Base-by-base conservation (phyloP, 345 rosid species). In the Syzygium grande region DNA sequence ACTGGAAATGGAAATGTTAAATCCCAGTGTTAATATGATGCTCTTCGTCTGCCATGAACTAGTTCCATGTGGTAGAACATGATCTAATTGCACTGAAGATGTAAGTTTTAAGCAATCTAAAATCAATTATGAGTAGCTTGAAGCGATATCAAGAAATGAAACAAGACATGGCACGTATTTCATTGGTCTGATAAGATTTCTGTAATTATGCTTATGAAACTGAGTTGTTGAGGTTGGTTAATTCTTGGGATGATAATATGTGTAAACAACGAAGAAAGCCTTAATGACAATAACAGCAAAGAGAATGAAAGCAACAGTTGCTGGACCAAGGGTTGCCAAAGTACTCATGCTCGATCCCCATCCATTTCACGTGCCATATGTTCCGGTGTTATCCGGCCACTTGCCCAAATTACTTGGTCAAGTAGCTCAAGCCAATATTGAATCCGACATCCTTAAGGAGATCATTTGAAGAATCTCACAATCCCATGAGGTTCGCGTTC, bases 111-210 rank as follows among this genome's bases (percentile, higher is more conserved):
- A 41, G 41, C 43, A 41, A 41, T n/a, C 17, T 12, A 61, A 15
- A 41, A 4, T 11, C 13, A 5, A n/a, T n/a, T 25, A 27, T 0
- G 17, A 5, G 9, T 13, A 61, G 34, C 1, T 3, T 0, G 7
- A 59, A 27, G 30, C 3, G 2, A 27, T 61, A 61, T 27, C 15
- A 11, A 25, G 6, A 61, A n/a, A 61, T 61, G 68, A 61, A 61
- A 41, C 43, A 1, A 4, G 43, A 4, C 43, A 41, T n/a, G 1
- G n/a, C 30, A 12, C 34, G 27, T 5, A 61, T 61, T 61, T 25
- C 15, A 6, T 61, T 61, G 34, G 34, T 61, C 17, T 27, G 7
- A 61, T 14, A 61, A 61, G 68, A 61, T 13, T 61, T 27, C 15
- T 12, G 3, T 12, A 61, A 0, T 61, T 61, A 27, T 58, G 63